Conservation (phyloP, 495 filamentous ascomycete genomes). For the Tuber borchii region DNA sequence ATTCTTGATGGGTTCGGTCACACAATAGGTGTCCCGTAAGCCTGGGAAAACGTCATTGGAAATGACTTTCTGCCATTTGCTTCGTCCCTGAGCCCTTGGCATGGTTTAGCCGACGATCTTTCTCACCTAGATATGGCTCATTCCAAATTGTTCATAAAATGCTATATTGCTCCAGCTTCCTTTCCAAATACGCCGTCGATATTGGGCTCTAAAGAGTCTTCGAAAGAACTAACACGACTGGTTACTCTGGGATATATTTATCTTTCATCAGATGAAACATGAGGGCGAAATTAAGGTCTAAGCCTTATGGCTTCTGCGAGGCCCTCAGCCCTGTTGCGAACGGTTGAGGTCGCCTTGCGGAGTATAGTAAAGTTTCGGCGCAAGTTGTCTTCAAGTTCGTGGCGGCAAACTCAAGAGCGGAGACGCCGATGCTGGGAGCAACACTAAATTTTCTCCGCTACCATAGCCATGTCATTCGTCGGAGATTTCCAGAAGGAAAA, state of each 20-base stretch:
- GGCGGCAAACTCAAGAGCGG: not conserved
- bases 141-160: not conserved
- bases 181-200: not conserved
- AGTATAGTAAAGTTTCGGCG: constrained; percentile 1
- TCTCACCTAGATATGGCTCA: not conserved
- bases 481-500: not conserved
- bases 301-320: not conserved
- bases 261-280: not conserved
- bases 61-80: constrained; percentile 8
- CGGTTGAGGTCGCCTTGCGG: not conserved
- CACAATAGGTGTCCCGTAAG: constrained; percentile 24
- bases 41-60: constrained; percentile 27
- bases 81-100: constrained; percentile 25
- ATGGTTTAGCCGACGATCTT: constrained; percentile 27
- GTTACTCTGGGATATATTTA: not conserved
- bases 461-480: not conserved
- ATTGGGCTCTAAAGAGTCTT: not conserved
- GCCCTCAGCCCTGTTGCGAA: not conserved
- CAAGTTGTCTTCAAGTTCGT: not conserved
- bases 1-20: constrained; percentile 25
- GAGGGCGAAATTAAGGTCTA: not conserved
- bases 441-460: not conserved
- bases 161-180: not conserved
- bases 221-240: not conserved
- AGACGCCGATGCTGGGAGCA: not conserved